Evolutionary conservation across 768 basidiomycete species (phyloP).

Genomic region (Hypsizygus marmoreus): DNA sequence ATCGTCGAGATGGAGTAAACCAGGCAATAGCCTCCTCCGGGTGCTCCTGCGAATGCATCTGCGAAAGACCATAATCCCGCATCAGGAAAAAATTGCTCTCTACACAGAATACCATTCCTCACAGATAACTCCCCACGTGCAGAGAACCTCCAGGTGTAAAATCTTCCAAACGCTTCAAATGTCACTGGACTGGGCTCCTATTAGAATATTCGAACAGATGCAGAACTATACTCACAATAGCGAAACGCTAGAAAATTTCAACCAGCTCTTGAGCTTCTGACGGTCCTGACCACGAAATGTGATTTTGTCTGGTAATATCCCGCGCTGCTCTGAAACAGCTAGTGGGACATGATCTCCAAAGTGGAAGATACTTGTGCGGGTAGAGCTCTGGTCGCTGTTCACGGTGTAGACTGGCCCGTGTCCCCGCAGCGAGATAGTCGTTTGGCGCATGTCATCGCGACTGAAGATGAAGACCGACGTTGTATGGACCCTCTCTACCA

Average conservation of each 20-base stretch:
- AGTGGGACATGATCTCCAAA: conserved; percentile 19
- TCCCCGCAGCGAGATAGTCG: conserved; percentile 19
- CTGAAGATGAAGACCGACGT: conserved; percentile 16
- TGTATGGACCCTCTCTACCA: conserved; percentile 18
- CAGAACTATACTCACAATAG: conserved; percentile 19
- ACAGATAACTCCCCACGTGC: conserved; percentile 22
- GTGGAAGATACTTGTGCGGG: conserved; percentile 15
- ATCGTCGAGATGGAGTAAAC: conserved; percentile 22
- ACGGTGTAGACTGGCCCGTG: conserved; percentile 18
- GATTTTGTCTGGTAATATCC: conserved; percentile 24
- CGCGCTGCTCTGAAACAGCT: conserved; percentile 18
- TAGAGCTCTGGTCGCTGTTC: conserved; percentile 14
- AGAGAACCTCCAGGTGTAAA: conserved; percentile 23
- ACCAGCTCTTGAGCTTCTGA: conserved; percentile 22
- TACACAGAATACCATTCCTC: not conserved
- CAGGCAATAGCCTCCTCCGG: conserved; percentile 30
- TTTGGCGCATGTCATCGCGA: conserved; percentile 19
- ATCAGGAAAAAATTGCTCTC: not conserved
- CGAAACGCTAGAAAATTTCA: conserved; percentile 20
- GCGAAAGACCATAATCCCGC: conserved; percentile 6
- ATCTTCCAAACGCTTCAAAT: conserved; percentile 19
- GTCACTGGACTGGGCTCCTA: conserved; percentile 20
- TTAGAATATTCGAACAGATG: not conserved
- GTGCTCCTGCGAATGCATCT: too few relatives aligned
- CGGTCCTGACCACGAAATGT: conserved; percentile 20